These are phyloP conservation scores for Coniochaeta sp. DNA, from an alignment of 2,329 filamentous ascomycete genomes.

Conservation along the genomic window DNA sequence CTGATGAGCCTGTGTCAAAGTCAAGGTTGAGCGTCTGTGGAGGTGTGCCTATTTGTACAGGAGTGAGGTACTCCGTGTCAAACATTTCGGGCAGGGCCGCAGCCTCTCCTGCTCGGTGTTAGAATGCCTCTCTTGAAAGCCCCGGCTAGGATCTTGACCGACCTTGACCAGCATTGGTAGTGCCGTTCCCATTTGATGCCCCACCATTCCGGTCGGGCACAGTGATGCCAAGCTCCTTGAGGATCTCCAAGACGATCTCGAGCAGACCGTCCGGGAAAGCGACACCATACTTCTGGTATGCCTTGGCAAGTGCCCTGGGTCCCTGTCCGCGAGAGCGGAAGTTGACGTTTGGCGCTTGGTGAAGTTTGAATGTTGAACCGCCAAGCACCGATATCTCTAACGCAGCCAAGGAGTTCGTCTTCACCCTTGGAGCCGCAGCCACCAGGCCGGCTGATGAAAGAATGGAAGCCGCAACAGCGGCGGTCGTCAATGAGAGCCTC, in stretches of 20 bases:
- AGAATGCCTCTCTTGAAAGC: conserved; percentile 5
- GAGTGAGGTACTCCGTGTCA: conserved; percentile 44
- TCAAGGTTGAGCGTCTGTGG: conserved; percentile 51
- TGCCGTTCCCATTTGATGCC: neutral
- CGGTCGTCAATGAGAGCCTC: conserved; percentile 23
- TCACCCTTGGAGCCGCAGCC: conserved; percentile 20
- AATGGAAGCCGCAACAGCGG: conserved; percentile 23
- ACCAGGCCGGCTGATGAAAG: conserved; percentile 18
- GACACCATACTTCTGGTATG: conserved; percentile 30
- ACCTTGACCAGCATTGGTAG: conserved; percentile 10
- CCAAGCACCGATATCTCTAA: conserved; percentile 27
- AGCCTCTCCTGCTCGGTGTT: conserved; percentile 23
- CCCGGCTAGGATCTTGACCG: neutral
- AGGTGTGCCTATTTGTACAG: conserved; percentile 50
- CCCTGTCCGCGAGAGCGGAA: conserved; percentile 25
- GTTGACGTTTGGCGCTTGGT: conserved; percentile 28
- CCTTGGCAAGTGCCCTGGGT: conserved; percentile 28
- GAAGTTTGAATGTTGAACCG: conserved; percentile 29
- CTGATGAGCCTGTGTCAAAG: conserved; percentile 61
- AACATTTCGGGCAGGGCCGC: conserved; percentile 34
- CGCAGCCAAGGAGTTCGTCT: conserved; percentile 10
- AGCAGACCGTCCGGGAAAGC: conserved; percentile 25
- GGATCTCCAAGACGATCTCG: conserved; percentile 21
- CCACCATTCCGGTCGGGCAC: neutral
- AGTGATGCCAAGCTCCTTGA: conserved; percentile 24